phyloP scores from a whole-genome alignment of 164 flowering plant genomes.

The Dillenia turbinata region DNA sequence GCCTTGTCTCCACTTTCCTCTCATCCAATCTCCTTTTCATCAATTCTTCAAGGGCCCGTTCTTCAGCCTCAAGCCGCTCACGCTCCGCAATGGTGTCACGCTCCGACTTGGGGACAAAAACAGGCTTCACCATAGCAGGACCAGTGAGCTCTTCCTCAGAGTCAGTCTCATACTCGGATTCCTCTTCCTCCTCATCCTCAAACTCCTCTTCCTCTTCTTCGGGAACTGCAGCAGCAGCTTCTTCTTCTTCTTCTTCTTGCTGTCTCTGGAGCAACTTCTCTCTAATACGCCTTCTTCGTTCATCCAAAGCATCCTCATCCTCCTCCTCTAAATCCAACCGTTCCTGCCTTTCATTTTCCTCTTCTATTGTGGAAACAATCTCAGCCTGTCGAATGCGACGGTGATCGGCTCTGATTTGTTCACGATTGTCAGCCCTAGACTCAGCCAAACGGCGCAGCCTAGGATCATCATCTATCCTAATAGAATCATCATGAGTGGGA shows the following conservation, averaged over 20 bases:
- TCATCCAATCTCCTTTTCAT: conserved; percentile 54
- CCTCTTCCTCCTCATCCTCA: conserved; percentile 68
- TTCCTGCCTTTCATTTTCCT: conserved; percentile 63
- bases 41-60: conserved; percentile 61
- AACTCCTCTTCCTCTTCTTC: conserved; percentile 62
- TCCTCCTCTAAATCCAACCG: conserved; percentile 62
- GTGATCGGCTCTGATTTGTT: conserved; percentile 74
- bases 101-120: conserved; percentile 80
- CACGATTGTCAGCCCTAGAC: conserved; percentile 65
- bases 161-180: conserved; percentile 93
- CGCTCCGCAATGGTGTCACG: conserved; percentile 86
- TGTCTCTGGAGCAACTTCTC: conserved; percentile 49
- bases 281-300: conserved; percentile 58
- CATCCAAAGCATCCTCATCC: conserved; percentile 82
- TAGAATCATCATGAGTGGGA: conserved; percentile 43
- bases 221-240: conserved; percentile 34
- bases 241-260: conserved; percentile 39
- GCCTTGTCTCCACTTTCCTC: conserved; percentile 69
- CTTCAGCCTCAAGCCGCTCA: conserved; percentile 78
- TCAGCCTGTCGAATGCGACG: conserved; percentile 86
- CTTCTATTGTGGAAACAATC: conserved; percentile 79
- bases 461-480: conserved; percentile 55
- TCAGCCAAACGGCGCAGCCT: conserved; percentile 84
- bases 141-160: conserved; percentile 70
- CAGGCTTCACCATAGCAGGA: conserved; percentile 80